phyloP scores from a whole-genome alignment of 1,284 basidiomycete genomes.

The Cutaneotrichosporon curvatum region DNA sequence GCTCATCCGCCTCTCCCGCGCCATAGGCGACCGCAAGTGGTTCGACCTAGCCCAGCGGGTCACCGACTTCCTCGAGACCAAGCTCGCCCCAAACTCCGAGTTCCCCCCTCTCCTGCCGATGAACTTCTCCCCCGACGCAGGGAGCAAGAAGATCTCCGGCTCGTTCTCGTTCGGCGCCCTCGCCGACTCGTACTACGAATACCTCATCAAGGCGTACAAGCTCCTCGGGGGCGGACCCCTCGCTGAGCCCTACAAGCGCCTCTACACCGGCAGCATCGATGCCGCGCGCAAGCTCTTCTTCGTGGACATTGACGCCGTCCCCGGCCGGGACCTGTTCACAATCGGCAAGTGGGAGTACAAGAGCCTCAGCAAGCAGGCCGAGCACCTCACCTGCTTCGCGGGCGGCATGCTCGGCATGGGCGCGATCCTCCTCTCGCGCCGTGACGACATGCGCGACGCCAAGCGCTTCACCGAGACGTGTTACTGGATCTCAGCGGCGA shows the following conservation, averaged over 20 bases:
- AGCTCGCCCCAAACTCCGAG: slow-evolving; percentile 37
- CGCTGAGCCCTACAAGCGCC: slow-evolving; percentile 47
- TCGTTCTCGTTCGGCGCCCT: slow-evolving; percentile 48
- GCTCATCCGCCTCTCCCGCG: slow-evolving; percentile 49
- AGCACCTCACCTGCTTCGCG: slow-evolving; percentile 50
- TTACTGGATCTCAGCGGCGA: slow-evolving; percentile 49
- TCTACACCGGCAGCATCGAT: slow-evolving; percentile 50
- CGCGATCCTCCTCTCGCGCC: slow-evolving; percentile 47
- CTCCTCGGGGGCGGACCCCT: slow-evolving; percentile 44
- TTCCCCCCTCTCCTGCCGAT: slow-evolving; percentile 39
- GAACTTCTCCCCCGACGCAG: slow-evolving; percentile 33
- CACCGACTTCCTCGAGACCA: slow-evolving; percentile 49
- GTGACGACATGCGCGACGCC: slow-evolving; percentile 46
- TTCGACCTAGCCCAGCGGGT: slow-evolving; percentile 50
- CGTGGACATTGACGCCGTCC: slow-evolving; percentile 44
- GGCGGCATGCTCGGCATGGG: slow-evolving; percentile 54
- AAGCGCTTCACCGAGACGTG: slow-evolving; percentile 49
- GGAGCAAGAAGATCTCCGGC: slow-evolving; percentile 18
- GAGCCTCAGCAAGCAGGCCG: slow-evolving; percentile 26
- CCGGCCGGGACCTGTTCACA: slow-evolving; percentile 42
- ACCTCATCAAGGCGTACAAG: slow-evolving; percentile 52
- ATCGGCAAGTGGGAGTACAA: slow-evolving; percentile 37
- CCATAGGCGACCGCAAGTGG: slow-evolving; percentile 52
- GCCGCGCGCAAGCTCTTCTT: slow-evolving; percentile 46
- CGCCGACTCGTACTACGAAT: slow-evolving; percentile 52